Evolutionary conservation across 257 asterid species (phyloP), one percentile per base, ranked within the genome.

Genomic region (Misopates orontium): DNA sequence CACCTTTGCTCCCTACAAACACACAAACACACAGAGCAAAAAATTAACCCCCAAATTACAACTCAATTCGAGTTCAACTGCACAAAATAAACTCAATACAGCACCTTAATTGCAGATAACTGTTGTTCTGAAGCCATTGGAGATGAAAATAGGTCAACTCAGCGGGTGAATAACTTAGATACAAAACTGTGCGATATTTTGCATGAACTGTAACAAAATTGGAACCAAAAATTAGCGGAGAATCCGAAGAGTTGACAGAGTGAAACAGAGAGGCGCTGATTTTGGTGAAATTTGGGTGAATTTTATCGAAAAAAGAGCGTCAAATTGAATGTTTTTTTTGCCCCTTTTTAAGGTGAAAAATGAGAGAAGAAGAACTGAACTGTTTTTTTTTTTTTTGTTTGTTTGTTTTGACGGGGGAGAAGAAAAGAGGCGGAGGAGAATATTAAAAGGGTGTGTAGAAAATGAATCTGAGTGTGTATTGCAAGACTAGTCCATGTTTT

Each of bases 1-100:
- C 83, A 94, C 95, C 56, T 80, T 86, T 10, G 97, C 90, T 66
- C 88, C 95, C 99, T 94, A 67, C 48, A 7, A 28, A 28, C 36
- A 28, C 36, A 28, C 36, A 28, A 3, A 28, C 36, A 28, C 36
- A 28, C 36, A 28, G 4, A 28, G 73, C 56, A 41, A 64, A 22
- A 62, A 5, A 64, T 40, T 3, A 44, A 3, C 22, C 49, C 23
- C 56, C 20, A 64, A 36, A 56, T 64, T 45, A 75, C 49, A 25
- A 36, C 64, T 54, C 50, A 16, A 58, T 50, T 63, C 39, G 45
- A 64, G 64, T 52, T 16, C 20, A 63, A 22, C 19, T 8, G 17
- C 36, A 50, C 47, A 41, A 45, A 60, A 63, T 22, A 23, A 58
- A 62, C 49, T 57, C 50, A 57, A 19, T 17, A 47, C 12, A 13